Evolutionary conservation across 768 basidiomycete genomes (phyloP), one percentile per base, ranked within the genome.

Genomic region (Pisolithus marmoratus): DNA sequence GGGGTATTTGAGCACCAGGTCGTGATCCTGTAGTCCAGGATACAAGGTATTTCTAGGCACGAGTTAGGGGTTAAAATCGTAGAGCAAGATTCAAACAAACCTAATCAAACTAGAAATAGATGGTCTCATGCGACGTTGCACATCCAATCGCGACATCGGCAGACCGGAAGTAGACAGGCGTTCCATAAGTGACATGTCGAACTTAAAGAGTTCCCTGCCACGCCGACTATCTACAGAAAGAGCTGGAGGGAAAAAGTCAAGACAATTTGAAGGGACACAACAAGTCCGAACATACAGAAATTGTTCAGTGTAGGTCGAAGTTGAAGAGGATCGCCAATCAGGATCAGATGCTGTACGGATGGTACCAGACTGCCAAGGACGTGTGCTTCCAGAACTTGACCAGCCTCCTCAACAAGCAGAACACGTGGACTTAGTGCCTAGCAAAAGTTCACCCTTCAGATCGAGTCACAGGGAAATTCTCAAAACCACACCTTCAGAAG

Each of bases 321-420:
- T 65, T 90, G 89, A 2, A 78, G 72, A 6, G 88, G 89, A 55
- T 91, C 89, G 0, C 89, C 89, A n/a, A 90, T 89, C 40, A 83
- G 71, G 52, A 91, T 87, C 20, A 90, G 70, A 37, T 90, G 87
- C 52, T 89, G 76, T 0, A 90, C 75, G 3, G 82, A 79, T 0
- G 76, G 74, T 2, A 86, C 85, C 1, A 89, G 71, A 36, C 75
- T 78, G 3, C 78, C 79, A 5, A 90, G 64, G 15, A 90, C 74
- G 55, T 90, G 88, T 3, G 88, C 84, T 66, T 90, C 88, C 26
- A 90, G 74, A 2, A 90, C 85, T 66, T 91, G 88, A 0, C 88
- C 89, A 0, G 89, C 88, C 62, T 90, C 89, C 63, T 91, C 87
- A 0, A 90, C 83, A 45, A 90, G 68, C 44, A 89, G 61, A 0